Percentiles rank a stretch among this genome's conserved stretches.
These are phyloP conservation scores for Zoysia pacifica DNA, from an alignment of 176 grass and related monocot genomes.

Conservation along the genomic window DNA sequence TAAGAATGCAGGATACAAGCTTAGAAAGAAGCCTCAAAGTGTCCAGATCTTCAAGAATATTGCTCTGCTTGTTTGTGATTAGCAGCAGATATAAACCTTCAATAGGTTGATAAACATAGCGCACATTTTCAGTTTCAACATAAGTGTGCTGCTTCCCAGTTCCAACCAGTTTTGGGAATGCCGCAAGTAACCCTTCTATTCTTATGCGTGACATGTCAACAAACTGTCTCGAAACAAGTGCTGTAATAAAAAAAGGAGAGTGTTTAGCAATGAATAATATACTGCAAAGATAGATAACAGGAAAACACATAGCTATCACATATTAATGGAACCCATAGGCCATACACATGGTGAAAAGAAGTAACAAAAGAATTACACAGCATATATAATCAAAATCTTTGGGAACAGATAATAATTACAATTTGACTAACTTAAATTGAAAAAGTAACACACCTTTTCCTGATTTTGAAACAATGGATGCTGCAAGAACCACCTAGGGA, in stretches of 20 bases:
- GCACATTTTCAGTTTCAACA: constrained; percentile 85
- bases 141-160: constrained; percentile 86
- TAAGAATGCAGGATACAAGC: constrained; percentile 63
- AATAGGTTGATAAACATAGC: constrained; percentile 84
- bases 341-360: not conserved
- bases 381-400: not conserved
- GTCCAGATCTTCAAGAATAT: constrained; percentile 93
- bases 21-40: constrained; percentile 82
- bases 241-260: constrained; percentile 45
- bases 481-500: constrained; percentile 77
- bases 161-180: constrained; percentile 85
- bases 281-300: not conserved
- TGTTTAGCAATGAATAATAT: not conserved
- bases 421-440: constrained; percentile 18
- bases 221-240: constrained; percentile 82
- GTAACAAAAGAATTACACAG: not conserved
- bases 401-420: not conserved
- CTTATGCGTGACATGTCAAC: constrained; percentile 87
- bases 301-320: not conserved
- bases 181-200: constrained; percentile 83
- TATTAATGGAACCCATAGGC: not conserved
- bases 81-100: constrained; percentile 83
- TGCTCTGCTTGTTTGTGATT: constrained; percentile 90
- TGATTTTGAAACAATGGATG: constrained; percentile 72
- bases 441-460: constrained; percentile 64